Conservation (phyloP, 768 basidiomycete genomes). For the Phylloporus rhodoxanthus region DNA sequence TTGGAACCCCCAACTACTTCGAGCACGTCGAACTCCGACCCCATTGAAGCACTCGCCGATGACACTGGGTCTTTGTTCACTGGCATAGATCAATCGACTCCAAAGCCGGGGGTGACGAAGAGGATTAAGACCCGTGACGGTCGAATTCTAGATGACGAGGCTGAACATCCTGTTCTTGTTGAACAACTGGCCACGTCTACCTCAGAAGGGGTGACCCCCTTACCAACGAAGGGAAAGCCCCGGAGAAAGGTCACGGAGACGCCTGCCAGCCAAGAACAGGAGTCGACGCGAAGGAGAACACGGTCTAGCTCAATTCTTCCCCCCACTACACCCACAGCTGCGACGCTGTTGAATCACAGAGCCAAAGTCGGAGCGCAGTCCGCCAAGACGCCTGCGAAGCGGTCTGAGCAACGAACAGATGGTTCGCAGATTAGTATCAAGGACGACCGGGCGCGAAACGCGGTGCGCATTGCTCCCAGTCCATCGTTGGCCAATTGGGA, state of each 20-base stretch:
- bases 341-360: conserved; percentile 1
- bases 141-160: conserved; percentile 20
- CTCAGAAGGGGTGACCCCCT: conserved; percentile 19
- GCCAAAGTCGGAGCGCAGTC: background rate
- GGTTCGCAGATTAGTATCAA: background rate
- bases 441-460: background rate
- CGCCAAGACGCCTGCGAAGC: conserved; percentile 12
- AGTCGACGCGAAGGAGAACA: conserved; percentile 18
- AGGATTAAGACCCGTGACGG: conserved; percentile 42
- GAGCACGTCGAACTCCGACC: conserved; percentile 18
- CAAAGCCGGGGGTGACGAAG: conserved; percentile 32
- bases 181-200: conserved; percentile 16
- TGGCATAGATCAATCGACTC: conserved; percentile 12
- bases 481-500: conserved; percentile 27
- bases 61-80: conserved; percentile 1
- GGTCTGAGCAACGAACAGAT: background rate
- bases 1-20: conserved; percentile 17
- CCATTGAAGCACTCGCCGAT: conserved; percentile 25
- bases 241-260: conserved; percentile 12
- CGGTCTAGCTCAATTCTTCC: conserved; percentile 7
- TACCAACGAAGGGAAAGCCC: conserved; percentile 14
- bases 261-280: conserved; percentile 21
- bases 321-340: conserved; percentile 6
- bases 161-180: conserved; percentile 22
- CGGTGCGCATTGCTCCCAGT: background rate